phyloP scores from a whole-genome alignment of 2,329 filamentous ascomycete genomes.

The Hirsutella minnesotensis region DNA sequence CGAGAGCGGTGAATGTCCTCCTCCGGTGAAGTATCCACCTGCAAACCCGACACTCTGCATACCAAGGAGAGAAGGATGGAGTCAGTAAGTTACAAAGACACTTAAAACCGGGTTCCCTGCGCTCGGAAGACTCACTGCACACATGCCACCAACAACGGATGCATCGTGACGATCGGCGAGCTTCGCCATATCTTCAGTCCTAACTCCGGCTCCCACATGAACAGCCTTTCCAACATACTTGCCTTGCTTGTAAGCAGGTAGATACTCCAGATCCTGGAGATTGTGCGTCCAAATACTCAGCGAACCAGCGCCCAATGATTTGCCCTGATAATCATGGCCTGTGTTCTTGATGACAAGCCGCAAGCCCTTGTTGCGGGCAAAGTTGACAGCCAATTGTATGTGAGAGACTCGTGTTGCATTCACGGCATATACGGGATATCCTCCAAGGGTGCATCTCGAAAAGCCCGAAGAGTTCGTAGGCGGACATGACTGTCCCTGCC shows the following conservation, averaged over 20 bases:
- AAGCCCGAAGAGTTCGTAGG: no score
- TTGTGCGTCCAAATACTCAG: constrained; percentile 45
- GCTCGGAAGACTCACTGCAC: constrained; percentile 16
- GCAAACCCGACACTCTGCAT: constrained; percentile 46
- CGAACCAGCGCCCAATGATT: constrained; percentile 46
- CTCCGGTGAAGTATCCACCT: constrained; percentile 18
- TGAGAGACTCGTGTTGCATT: constrained; percentile 28
- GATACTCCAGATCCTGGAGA: constrained; percentile 28
- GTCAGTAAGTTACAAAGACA: no score
- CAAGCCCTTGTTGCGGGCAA: constrained; percentile 30
- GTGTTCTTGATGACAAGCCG: constrained; percentile 36
- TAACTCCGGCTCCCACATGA: not conserved
- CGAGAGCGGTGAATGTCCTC: constrained; percentile 32
- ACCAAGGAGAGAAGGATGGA: not conserved
- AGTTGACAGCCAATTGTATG: constrained; percentile 33
- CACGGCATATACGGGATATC: constrained; percentile 20
- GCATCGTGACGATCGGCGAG: constrained; percentile 42
- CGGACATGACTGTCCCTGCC: no score
- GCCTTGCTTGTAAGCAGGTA: not conserved
- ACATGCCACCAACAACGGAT: constrained; percentile 44
- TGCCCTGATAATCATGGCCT: constrained; percentile 23
- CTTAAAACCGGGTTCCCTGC: no score
- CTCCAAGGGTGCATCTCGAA: no score
- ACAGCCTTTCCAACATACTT: not conserved
- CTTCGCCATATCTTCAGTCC: not conserved